Evolutionary conservation across 192 early-diverging fungal genomes (phyloP).

Genomic region (Polychytrium aggregatum): DNA sequence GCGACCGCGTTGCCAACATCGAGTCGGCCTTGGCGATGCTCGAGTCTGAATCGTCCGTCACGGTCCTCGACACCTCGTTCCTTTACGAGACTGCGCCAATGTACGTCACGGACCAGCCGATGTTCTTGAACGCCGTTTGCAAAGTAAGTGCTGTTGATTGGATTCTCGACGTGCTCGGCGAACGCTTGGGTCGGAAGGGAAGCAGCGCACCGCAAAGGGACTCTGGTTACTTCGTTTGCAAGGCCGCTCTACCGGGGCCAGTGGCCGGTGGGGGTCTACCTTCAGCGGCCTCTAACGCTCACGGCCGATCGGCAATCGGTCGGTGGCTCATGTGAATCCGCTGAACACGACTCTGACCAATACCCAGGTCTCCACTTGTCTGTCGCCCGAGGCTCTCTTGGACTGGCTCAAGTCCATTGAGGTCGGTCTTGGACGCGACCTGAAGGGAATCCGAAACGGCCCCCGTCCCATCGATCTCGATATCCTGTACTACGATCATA

Average conservation of each 20-base stretch:
- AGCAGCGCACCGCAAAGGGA: too few species aligned
- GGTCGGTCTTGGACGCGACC: constrained; percentile 63
- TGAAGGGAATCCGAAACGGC: constrained; percentile 54
- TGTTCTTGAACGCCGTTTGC: constrained; percentile 82
- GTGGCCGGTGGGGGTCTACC: too few species aligned
- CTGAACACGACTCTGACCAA: constrained; percentile 2
- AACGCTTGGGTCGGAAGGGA: too few species aligned
- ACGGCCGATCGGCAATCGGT: not conserved
- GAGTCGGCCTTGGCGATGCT: constrained; percentile 53
- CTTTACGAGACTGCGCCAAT: constrained; percentile 95
- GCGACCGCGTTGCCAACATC: constrained; percentile 69
- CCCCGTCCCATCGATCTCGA: constrained; percentile 93
- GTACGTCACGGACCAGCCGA: constrained; percentile 86
- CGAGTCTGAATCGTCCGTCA: constrained; percentile 23
- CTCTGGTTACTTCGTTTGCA: too few species aligned
- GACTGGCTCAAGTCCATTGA: constrained; percentile 76
- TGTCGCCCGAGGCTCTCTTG: constrained; percentile 64
- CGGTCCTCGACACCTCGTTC: constrained; percentile 82
- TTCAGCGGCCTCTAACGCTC: not conserved
- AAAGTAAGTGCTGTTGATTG: constrained; percentile 51
- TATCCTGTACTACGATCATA: constrained; percentile 82
- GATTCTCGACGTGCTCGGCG: not conserved
- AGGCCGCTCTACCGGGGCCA: too few species aligned
- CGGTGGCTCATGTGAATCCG: constrained; percentile 1
- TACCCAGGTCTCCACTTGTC: constrained; percentile 54